A percentile compares a stretch with the other conserved stretches of the same genome.
Conservation (phyloP, 106 monocot species). For the Acanthochlamys bracteata region DNA sequence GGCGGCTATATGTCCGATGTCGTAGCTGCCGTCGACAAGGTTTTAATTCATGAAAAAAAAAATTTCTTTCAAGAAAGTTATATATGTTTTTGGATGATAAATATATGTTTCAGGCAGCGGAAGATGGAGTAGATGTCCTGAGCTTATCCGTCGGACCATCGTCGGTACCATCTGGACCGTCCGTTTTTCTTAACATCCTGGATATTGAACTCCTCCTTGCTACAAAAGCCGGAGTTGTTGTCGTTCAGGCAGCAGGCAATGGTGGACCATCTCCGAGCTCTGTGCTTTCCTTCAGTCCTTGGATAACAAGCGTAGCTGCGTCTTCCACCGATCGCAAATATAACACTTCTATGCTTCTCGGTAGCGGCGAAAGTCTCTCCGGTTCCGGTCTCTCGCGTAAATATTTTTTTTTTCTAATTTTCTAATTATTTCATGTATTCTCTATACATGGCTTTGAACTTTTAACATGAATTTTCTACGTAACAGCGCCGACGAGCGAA, state of each 20-base stretch:
- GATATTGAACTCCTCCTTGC: slow-evolving; percentile 68
- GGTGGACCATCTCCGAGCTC: slow-evolving; percentile 41
- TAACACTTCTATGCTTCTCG: slow-evolving; percentile 46
- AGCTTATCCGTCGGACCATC: slow-evolving; percentile 60
- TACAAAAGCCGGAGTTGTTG: slow-evolving; percentile 56
- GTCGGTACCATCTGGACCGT: slow-evolving; percentile 38
- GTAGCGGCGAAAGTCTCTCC: slow-evolving; percentile 27
- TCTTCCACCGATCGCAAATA: slow-evolving; percentile 61
- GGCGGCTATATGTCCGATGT: slow-evolving; percentile 87
- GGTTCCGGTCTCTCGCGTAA: slow-evolving; percentile 55
- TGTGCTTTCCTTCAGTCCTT: slow-evolving; percentile 78
- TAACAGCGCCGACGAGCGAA: slow-evolving; percentile 35
- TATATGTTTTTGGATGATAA: no score
- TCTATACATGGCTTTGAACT: not conserved
- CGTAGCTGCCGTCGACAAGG: slow-evolving; percentile 81
- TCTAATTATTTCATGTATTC: no score
- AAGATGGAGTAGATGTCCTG: slow-evolving; percentile 76
- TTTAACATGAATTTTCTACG: not conserved
- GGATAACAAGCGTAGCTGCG: slow-evolving; percentile 72
- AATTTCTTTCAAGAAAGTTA: no score
- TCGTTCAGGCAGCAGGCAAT: slow-evolving; percentile 77
- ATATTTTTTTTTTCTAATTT: no score
- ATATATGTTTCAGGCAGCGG: slow-evolving; percentile 43
- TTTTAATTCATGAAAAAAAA: slow-evolving; percentile 5
- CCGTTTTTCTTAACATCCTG: slow-evolving; percentile 58